Conservation (phyloP, 148 eudicot genomes). For the Amaranthus cruentus region DNA sequence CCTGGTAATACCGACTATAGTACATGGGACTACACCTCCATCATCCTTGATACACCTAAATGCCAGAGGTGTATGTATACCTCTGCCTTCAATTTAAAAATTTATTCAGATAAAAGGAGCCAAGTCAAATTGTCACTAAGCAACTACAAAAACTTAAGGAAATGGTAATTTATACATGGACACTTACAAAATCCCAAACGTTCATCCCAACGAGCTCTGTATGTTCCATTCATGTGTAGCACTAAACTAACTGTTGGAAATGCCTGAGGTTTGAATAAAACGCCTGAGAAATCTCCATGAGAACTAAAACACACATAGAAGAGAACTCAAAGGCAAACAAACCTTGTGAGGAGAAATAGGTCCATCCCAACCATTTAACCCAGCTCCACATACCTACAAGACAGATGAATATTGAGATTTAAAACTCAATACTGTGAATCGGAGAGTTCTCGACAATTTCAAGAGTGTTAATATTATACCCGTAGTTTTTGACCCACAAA, state of each 20-base stretch:
- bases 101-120: conserved; percentile 6
- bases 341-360: conserved; percentile 94
- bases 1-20: conserved; percentile 72
- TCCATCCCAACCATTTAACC: conserved; percentile 71
- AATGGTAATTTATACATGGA: neutral
- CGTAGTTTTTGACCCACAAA: conserved; percentile 91
- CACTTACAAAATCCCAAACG: conserved; percentile 90
- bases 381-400: conserved; percentile 87
- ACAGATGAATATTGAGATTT: conserved; percentile 19
- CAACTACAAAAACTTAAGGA: conserved; percentile 11
- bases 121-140: conserved; percentile 13
- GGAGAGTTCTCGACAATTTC: neutral
- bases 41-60: conserved; percentile 74
- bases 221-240: conserved; percentile 87
- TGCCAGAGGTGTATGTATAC: conserved; percentile 59
- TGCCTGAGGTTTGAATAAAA: conserved; percentile 42
- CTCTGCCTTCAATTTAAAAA: conserved; percentile 47
- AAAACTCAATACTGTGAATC: neutral
- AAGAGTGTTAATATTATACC: conserved; percentile 32
- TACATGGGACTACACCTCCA: conserved; percentile 85
- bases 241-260: conserved; percentile 40
- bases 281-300: neutral
- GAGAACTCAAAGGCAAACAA: neutral
- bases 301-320: neutral
- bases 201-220: conserved; percentile 90